A percentile compares a stretch with the other conserved stretches of the same genome.
Conservation (phyloP, 2,329 filamentous ascomycete genomes). For the Beauveria rudraprayagi region DNA sequence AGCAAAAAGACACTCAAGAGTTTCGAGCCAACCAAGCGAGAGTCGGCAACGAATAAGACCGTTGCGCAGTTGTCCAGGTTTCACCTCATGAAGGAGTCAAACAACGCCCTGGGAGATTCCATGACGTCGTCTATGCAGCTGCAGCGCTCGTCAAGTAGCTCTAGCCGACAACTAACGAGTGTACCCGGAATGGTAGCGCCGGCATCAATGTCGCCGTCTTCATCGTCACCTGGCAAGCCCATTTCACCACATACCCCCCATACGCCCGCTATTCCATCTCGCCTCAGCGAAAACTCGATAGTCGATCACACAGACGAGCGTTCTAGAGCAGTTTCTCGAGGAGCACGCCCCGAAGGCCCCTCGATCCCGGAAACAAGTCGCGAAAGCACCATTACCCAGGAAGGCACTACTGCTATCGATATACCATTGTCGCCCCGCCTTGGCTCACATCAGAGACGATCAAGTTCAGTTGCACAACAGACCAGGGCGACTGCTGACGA, state of each 20-base stretch:
- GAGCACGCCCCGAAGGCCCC: slow-evolving; percentile 18
- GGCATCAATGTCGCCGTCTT: slow-evolving; percentile 73
- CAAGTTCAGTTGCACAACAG: slow-evolving; percentile 62
- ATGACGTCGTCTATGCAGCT: slow-evolving; percentile 85
- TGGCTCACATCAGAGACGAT: slow-evolving; percentile 48
- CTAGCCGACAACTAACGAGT: slow-evolving; percentile 51
- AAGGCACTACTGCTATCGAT: slow-evolving; percentile 59
- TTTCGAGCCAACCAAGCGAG: slow-evolving; percentile 61
- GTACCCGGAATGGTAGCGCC: slow-evolving; percentile 61
- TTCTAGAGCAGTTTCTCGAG: slow-evolving; percentile 24
- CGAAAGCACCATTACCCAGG: slow-evolving; percentile 34
- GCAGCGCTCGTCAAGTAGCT: slow-evolving; percentile 72
- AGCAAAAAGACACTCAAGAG: slow-evolving; percentile 78
- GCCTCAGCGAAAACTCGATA: slow-evolving; percentile 86
- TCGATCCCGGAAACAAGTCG: slow-evolving; percentile 25
- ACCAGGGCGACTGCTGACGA: slow-evolving; percentile 46
- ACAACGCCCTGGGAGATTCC: slow-evolving; percentile 82
- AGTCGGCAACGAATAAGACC: slow-evolving; percentile 65
- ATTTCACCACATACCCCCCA: slow-evolving; percentile 86
- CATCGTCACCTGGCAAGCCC: slow-evolving; percentile 85
- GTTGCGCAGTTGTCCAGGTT: slow-evolving; percentile 77
- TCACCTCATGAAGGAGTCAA: slow-evolving; percentile 81
- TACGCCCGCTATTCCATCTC: slow-evolving; percentile 85
- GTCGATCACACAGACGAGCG: slow-evolving; percentile 25
- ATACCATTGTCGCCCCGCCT: slow-evolving; percentile 64